Conservation (phyloP, 352 stramenopile species). For the Phytopythium cucurbitacearum region DNA sequence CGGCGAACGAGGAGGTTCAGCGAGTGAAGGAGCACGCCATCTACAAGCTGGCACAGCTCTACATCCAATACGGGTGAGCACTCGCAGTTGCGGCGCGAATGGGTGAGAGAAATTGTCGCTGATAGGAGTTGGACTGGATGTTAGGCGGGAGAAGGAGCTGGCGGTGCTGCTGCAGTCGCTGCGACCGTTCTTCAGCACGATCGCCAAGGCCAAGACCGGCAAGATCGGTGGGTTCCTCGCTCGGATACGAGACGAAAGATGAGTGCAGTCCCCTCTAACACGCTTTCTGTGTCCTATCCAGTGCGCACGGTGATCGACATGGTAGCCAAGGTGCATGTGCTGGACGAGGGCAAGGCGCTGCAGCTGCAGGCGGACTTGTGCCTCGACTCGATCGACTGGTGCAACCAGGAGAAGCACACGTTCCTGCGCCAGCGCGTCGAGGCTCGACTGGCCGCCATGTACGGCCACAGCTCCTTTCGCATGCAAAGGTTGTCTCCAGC, state of each 20-base stretch:
- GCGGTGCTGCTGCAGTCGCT: slow-evolving; percentile 83
- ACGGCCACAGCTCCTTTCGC: slow-evolving; percentile 6
- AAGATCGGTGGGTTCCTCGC: slow-evolving; percentile 88
- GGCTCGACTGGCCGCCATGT: slow-evolving; percentile 91
- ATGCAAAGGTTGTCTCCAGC: neutral
- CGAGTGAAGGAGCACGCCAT: slow-evolving; percentile 95
- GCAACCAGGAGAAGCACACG: slow-evolving; percentile 92
- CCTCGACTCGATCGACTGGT: slow-evolving; percentile 94
- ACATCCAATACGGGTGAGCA: slow-evolving; percentile 80
- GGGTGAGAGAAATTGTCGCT: neutral
- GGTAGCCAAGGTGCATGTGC: slow-evolving; percentile 88
- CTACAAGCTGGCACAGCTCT: slow-evolving; percentile 92
- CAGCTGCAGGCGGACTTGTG: slow-evolving; percentile 95
- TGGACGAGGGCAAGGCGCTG: slow-evolving; percentile 89
- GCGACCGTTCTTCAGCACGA: slow-evolving; percentile 91
- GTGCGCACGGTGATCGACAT: slow-evolving; percentile 98
- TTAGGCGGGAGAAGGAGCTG: slow-evolving; percentile 81
- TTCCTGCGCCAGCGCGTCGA: slow-evolving; percentile 98
- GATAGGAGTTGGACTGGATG: neutral
- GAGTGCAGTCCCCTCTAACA: no score
- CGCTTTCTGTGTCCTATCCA: slow-evolving; percentile 9
- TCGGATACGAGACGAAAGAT: no score
- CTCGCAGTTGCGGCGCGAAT: neutral
- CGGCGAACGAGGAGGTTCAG: slow-evolving; percentile 68
- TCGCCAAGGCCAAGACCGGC: slow-evolving; percentile 97